These are phyloP conservation scores for Asterophora parasitica DNA, from an alignment of 768 basidiomycete species.

Conservation along the genomic window DNA sequence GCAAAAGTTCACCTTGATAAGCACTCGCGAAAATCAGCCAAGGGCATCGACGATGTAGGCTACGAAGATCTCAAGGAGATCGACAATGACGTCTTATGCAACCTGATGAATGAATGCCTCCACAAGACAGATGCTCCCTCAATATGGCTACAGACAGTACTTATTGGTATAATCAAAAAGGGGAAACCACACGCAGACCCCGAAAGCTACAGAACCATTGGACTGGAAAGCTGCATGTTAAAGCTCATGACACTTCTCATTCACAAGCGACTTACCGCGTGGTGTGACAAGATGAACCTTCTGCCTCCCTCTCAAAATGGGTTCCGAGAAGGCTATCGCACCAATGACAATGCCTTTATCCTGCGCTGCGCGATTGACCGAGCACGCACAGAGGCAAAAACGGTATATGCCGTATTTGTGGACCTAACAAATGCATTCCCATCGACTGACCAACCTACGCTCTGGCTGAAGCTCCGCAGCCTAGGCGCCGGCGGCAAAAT, in stretches of 20 bases:
- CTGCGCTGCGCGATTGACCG: constrained; percentile 17
- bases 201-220: constrained; percentile 22
- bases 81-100: constrained; percentile 6
- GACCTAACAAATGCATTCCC: constrained; percentile 33
- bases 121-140: constrained; percentile 5
- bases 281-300: background rate
- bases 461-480: constrained; percentile 26
- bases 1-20: too few species aligned
- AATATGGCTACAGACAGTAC: constrained; percentile 14
- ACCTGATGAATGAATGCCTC: constrained; percentile 16
- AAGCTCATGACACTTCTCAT: constrained; percentile 24
- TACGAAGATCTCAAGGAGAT: background rate
- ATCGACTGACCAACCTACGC: constrained; percentile 24
- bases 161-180: constrained; percentile 19
- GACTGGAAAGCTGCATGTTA: constrained; percentile 25
- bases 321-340: constrained; percentile 15
- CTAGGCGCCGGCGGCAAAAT: constrained; percentile 21
- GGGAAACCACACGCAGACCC: constrained; percentile 15
- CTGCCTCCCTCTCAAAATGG: constrained; percentile 17
- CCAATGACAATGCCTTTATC: constrained; percentile 26
- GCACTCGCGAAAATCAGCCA: too few species aligned
- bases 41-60: too few species aligned
- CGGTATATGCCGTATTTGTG: constrained; percentile 19
- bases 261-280: constrained; percentile 11
- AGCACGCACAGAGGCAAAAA: constrained; percentile 14